These are phyloP conservation scores for Angophora floribunda DNA, from an alignment of 345 rosid species.

Conservation along the genomic window DNA sequence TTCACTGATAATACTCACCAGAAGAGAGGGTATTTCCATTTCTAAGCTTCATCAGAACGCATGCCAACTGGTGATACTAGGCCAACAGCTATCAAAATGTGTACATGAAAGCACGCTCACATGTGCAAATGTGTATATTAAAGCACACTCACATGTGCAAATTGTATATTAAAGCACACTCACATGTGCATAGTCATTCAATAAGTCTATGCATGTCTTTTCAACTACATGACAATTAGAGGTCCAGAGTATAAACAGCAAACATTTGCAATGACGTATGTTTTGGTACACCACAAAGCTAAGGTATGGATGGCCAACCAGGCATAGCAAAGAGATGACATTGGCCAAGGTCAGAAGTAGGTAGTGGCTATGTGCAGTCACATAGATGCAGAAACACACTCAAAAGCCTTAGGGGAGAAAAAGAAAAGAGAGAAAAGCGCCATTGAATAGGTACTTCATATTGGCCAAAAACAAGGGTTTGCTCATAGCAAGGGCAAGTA, in stretches of 20 bases:
- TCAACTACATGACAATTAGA: not conserved
- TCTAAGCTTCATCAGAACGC: not conserved
- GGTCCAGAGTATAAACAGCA: not conserved
- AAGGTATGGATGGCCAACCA: not conserved
- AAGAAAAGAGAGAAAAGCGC: not conserved
- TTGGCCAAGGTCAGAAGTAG: not conserved
- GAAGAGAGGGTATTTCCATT: not conserved
- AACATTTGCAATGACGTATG: not conserved
- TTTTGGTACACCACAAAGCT: not conserved
- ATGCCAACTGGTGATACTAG: not conserved
- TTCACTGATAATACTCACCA: not conserved
- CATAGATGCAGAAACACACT: not conserved
- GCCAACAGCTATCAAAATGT: not conserved
- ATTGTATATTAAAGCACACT: no score
- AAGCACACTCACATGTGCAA: not conserved
- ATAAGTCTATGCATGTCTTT: not conserved
- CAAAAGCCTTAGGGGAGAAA: not conserved
- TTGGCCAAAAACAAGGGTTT: not conserved
- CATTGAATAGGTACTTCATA: not conserved
- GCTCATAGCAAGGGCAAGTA: not conserved
- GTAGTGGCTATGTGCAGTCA: not conserved
- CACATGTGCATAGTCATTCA: not conserved
- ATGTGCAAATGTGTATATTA: not conserved
- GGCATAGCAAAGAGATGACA: not conserved
- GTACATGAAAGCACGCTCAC: not conserved